A percentile compares a stretch with the other conserved stretches of the same genome.
Evolutionary conservation across 163 green algal genomes (phyloP).

Genomic region (Trebouxiophyceae sp.): DNA sequence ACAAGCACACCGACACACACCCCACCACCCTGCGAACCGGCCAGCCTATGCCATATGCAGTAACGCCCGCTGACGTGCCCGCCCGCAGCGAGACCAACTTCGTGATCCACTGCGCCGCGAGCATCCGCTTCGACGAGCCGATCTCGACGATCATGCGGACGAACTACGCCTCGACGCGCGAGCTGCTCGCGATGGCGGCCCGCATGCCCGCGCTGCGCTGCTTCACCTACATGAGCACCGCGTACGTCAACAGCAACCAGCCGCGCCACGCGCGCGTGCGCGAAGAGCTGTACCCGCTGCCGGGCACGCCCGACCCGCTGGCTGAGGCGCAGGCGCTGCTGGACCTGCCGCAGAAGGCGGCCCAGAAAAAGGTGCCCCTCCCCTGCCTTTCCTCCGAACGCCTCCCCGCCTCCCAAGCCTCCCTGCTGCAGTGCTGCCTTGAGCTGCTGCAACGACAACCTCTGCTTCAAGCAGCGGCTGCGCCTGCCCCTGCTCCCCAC

Average conservation of each 20-base stretch:
- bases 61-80: not conserved
- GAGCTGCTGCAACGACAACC: too few species aligned
- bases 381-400: too few species aligned
- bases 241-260: slow-evolving; percentile 46
- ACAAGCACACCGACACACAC: too few species aligned
- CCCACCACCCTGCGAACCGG: too few species aligned
- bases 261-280: slow-evolving; percentile 21
- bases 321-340: slow-evolving; percentile 7
- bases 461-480: too few species aligned
- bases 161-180: slow-evolving; percentile 50
- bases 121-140: slow-evolving; percentile 51
- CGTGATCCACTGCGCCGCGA: slow-evolving; percentile 39
- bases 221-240: slow-evolving; percentile 39
- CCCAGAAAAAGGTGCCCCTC: too few species aligned
- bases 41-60: not conserved
- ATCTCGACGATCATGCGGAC: slow-evolving; percentile 40
- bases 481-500: too few species aligned
- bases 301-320: not conserved
- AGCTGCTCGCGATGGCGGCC: slow-evolving; percentile 26
- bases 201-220: slow-evolving; percentile 16
- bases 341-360: slow-evolving; percentile 8
- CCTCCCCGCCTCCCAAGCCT: too few species aligned
- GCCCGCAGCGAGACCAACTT: slow-evolving; percentile 6
- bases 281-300: slow-evolving; percentile 43
- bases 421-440: too few species aligned